Evolutionary conservation across 1,284 basidiomycete species (phyloP), one percentile per base, ranked within the genome.

Genomic region (Earliella scabrosa): DNA sequence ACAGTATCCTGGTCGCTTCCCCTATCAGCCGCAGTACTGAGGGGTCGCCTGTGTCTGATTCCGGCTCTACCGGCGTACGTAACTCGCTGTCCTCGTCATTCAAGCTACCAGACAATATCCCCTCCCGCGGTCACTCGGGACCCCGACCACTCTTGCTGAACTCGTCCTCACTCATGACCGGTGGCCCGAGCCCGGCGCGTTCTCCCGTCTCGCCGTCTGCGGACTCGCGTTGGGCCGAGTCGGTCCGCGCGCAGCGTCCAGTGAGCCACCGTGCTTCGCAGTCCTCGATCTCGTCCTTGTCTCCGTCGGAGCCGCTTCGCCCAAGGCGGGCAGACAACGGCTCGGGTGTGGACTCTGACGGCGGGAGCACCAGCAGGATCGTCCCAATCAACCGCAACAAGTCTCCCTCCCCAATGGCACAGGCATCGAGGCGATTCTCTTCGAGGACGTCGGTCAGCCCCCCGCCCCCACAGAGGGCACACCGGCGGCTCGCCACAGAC

Each of bases 381-480:
- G 78, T 92, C 11, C 80, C 81, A 21, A 65, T 92, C 27, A 86
- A 87, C 65, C 82, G 86, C n/a, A 46, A 56, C 45, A 77, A 79
- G 58, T 82, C 85, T 9, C 68, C 88, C 7, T 90, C 88, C 4
- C 87, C 88, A 1, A 87, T 90, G 85, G 86, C 87, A n/a, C 76
- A 83, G 36, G 73, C 72, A 14, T 82, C 77, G 59, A 75, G 78
- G 50, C 43, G 66, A 56, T 16, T 67, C 46, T 63, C 66, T 65
- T 68, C 69, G 7, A 52, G 63, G 13, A 67, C 65, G 7, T 71
- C 63, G 3, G 45, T 66, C n/a, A 61, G 63, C 13, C 55, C 67
- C 2, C 68, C 71, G 1, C 66, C 67, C 24, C 68, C 68, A n/a
- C 61, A 59, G 0, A 60, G 54, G 34, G 21, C 50, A 1, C 56